Evolutionary conservation across 2,329 filamentous ascomycete species (phyloP).

Genomic region (Xylariaceae sp.): DNA sequence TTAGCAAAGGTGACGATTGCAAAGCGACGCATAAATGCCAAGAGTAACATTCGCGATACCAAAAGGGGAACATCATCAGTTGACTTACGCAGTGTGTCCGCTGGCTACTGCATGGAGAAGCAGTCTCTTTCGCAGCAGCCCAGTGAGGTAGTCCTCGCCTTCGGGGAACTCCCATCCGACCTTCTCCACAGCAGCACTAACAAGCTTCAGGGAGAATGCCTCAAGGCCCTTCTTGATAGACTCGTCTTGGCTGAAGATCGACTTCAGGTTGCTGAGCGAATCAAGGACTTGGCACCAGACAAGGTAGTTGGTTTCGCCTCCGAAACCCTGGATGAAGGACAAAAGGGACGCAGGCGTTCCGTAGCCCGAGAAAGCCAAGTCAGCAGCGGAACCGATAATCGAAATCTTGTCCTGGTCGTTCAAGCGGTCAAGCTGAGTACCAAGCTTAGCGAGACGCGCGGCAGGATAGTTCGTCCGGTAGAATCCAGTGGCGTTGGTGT

Average conservation of each 20-base stretch:
- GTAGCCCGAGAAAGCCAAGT: conserved; percentile 82
- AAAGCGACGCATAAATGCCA: neutral
- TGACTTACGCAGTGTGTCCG: conserved; percentile 65
- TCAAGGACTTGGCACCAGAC: conserved; percentile 85
- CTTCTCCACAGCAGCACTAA: conserved; percentile 67
- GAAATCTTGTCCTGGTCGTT: conserved; percentile 88
- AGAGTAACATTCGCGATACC: too few relatives aligned
- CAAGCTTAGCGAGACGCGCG: conserved; percentile 73
- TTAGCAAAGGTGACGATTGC: conserved; percentile 18
- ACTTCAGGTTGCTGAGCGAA: conserved; percentile 69
- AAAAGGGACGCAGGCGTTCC: conserved; percentile 76
- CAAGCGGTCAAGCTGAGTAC: conserved; percentile 68
- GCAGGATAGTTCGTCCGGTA: conserved; percentile 92
- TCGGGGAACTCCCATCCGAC: conserved; percentile 81
- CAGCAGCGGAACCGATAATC: conserved; percentile 81
- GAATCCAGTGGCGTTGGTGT: conserved; percentile 79
- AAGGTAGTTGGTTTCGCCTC: conserved; percentile 73
- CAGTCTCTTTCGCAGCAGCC: conserved; percentile 76
- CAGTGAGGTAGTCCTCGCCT: conserved; percentile 73
- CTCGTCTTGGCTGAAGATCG: conserved; percentile 76
- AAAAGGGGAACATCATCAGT: conserved; percentile 1
- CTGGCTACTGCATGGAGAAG: conserved; percentile 69
- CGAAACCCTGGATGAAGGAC: conserved; percentile 79
- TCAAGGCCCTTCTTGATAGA: conserved; percentile 67
- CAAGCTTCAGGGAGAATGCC: conserved; percentile 72